Evolutionary conservation across 2,329 filamentous ascomycete genomes (phyloP).

Genomic region (Hypoxylon sp.): DNA sequence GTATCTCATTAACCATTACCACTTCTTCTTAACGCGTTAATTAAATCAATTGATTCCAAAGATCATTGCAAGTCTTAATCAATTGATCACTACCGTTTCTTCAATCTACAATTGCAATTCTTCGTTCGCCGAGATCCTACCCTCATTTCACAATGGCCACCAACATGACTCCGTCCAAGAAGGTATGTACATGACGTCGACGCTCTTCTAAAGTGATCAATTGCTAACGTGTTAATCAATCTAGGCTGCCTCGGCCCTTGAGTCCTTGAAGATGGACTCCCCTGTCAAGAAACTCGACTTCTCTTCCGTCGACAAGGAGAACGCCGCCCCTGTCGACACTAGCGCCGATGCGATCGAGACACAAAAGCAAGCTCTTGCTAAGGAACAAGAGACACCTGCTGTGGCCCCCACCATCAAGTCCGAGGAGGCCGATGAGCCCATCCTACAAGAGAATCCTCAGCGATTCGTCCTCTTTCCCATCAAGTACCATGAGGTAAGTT

Average conservation of each 20-base stretch:
- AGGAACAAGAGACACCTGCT: slow-evolving; percentile 51
- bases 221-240: slow-evolving; percentile 37
- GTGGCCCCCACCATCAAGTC: slow-evolving; percentile 65
- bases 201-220: slow-evolving; percentile 35
- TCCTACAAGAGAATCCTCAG: slow-evolving; percentile 93
- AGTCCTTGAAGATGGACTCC: slow-evolving; percentile 91
- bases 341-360: slow-evolving; percentile 65
- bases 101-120: slow-evolving; percentile 35
- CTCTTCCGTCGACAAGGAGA: slow-evolving; percentile 87
- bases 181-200: slow-evolving; percentile 57
- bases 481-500: slow-evolving; percentile 97
- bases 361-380: slow-evolving; percentile 66
- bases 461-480: slow-evolving; percentile 98
- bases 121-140: slow-evolving; percentile 17
- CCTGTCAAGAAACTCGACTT: slow-evolving; percentile 92
- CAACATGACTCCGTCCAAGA: slow-evolving; percentile 70
- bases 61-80: slow-evolving; percentile 9
- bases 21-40: slow-evolving; percentile 37
- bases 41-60: slow-evolving; percentile 25
- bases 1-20: slow-evolving; percentile 37
- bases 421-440: slow-evolving; percentile 83
- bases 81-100: too few species aligned
- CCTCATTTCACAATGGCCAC: slow-evolving; percentile 70
- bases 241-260: slow-evolving; percentile 86
- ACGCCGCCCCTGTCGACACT: slow-evolving; percentile 65